phyloP scores from a whole-genome alignment of 2,329 filamentous ascomycete species.

The Claviceps quebecensis region DNA sequence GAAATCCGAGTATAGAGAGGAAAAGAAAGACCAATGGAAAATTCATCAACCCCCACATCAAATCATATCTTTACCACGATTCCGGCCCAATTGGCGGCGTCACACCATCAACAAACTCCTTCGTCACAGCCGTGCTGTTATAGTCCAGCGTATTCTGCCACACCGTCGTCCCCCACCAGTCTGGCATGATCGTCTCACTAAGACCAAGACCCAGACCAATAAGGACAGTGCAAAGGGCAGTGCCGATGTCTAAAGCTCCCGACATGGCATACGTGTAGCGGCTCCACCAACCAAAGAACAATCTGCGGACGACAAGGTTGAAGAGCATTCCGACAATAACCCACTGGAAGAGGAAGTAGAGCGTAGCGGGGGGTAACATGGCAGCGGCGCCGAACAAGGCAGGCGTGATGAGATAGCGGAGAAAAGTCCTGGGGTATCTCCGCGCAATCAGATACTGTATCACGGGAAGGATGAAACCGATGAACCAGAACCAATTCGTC shows the following conservation, averaged over 20 bases:
- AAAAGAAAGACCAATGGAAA: not conserved
- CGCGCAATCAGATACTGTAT: slow-evolving; percentile 34
- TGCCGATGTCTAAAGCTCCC: slow-evolving; percentile 43
- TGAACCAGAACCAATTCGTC: slow-evolving; percentile 42
- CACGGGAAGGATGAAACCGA: slow-evolving; percentile 33
- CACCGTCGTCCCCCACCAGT: slow-evolving; percentile 32
- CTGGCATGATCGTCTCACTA: slow-evolving; percentile 28
- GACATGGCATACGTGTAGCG: slow-evolving; percentile 46
- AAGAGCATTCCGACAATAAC: slow-evolving; percentile 40
- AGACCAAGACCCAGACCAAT: slow-evolving; percentile 33
- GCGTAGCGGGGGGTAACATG: slow-evolving; percentile 40
- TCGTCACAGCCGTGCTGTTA: slow-evolving; percentile 14
- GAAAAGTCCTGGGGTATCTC: slow-evolving; percentile 28
- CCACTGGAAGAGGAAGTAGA: slow-evolving; percentile 41
- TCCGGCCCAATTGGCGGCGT: slow-evolving; percentile 16
- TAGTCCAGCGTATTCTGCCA: slow-evolving; percentile 18
- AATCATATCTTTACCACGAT: slow-evolving; percentile 10
- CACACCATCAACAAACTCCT: slow-evolving; percentile 13
- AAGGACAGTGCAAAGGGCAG: slow-evolving; percentile 41
- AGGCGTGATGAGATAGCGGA: slow-evolving; percentile 37
- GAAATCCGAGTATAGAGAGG: not conserved
- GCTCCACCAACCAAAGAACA: slow-evolving; percentile 41
- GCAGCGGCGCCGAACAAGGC: slow-evolving; percentile 37
- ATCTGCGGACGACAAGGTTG: slow-evolving; percentile 36
- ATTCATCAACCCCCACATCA: no score